phyloP scores from a whole-genome alignment of 768 basidiomycete species.

The Tylopilus sp. region DNA sequence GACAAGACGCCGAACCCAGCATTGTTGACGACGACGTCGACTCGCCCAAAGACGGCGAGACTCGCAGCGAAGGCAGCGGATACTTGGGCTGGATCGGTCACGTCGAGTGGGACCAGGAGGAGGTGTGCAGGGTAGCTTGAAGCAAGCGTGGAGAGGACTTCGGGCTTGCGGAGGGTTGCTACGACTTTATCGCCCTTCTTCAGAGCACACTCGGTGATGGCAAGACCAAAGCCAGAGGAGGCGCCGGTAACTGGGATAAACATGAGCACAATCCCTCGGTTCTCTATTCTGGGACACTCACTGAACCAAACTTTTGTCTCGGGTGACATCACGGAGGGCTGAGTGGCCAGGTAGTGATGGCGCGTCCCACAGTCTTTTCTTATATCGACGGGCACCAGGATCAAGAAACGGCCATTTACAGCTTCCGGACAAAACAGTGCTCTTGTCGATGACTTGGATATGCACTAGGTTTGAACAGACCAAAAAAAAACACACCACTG shows the following conservation, averaged over 20 bases:
- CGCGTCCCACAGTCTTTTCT: too few relatives aligned
- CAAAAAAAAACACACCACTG: too few relatives aligned
- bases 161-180: constrained; percentile 42
- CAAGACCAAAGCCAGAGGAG: background rate
- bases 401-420: too few relatives aligned
- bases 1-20: background rate
- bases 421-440: too few relatives aligned
- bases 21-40: constrained; percentile 18
- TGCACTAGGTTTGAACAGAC: too few relatives aligned
- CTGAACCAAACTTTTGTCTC: background rate
- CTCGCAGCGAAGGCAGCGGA: background rate
- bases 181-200: constrained; percentile 38
- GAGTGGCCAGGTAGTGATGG: too few relatives aligned
- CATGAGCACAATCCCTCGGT: too few relatives aligned
- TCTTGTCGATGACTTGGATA: too few relatives aligned
- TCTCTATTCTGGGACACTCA: background rate
- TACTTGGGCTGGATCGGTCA: constrained; percentile 20
- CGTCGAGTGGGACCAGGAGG: constrained; percentile 39
- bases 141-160: constrained; percentile 25
- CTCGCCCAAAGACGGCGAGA: constrained; percentile 17
- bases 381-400: too few relatives aligned
- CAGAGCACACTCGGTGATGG: background rate
- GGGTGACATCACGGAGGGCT: background rate
- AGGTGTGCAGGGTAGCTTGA: constrained; percentile 28
- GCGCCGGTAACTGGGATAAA: background rate